These are phyloP conservation scores for Paraphaeosphaeria sporulosa DNA, from an alignment of 2,329 filamentous ascomycete genomes.

Conservation along the genomic window DNA sequence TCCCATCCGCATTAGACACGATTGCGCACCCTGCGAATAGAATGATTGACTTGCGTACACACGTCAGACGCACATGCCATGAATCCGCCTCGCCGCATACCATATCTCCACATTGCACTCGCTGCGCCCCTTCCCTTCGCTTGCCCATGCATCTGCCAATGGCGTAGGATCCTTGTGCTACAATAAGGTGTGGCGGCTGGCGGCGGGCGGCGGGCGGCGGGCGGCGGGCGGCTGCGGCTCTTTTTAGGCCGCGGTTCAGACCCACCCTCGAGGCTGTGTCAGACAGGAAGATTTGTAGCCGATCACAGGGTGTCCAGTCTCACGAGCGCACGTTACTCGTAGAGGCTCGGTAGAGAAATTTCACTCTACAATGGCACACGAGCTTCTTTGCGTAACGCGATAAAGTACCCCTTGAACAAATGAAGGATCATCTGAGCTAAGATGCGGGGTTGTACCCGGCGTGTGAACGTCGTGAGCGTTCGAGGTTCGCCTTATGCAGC, in stretches of 20 bases:
- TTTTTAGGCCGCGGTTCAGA: background rate
- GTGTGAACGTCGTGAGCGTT: background rate
- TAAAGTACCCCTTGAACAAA: background rate
- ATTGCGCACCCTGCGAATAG: background rate
- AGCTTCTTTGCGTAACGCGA: background rate
- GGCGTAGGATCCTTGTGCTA: conserved; percentile 6
- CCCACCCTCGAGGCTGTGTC: background rate
- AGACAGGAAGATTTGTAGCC: background rate
- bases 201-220: conserved; percentile 3
- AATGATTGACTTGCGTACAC: background rate
- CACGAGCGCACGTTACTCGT: background rate
- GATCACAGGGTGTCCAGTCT: background rate
- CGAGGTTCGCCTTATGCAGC: background rate
- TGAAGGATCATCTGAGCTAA: background rate
- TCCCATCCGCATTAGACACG: background rate
- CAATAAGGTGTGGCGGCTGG: conserved; percentile 12
- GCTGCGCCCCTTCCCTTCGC: conserved; percentile 5
- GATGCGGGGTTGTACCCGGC: conserved; percentile 5
- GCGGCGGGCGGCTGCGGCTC: conserved; percentile 5
- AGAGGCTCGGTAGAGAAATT: background rate
- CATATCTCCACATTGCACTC: background rate
- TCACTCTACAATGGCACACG: background rate
- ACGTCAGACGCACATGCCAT: background rate
- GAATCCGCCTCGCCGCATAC: conserved; percentile 4
- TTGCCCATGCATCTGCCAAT: background rate